These are phyloP conservation scores for Chalciporus chontae DNA, from an alignment of 768 basidiomycete genomes.

Conservation along the genomic window DNA sequence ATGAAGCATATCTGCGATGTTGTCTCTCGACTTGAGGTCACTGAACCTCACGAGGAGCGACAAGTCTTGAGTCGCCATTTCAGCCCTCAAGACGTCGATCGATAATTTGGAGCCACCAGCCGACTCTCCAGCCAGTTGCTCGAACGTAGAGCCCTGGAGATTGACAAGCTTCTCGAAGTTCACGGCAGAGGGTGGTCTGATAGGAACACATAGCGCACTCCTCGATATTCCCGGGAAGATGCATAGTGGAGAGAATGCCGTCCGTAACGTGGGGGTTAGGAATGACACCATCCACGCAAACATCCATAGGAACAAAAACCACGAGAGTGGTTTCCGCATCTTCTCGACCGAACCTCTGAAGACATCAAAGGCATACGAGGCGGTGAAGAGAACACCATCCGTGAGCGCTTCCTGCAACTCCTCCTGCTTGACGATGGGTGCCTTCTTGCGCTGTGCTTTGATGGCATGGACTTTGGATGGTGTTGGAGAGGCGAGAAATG, in stretches of 20 bases:
- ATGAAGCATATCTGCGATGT: constrained; percentile 46
- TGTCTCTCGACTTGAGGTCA: constrained; percentile 56
- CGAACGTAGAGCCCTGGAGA: constrained; percentile 59
- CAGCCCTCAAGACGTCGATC: constrained; percentile 68
- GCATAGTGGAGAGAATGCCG: constrained; percentile 57
- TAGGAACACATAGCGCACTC: constrained; percentile 39
- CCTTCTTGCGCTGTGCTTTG: constrained; percentile 30
- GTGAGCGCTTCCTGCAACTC: constrained; percentile 21
- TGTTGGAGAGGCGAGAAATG: constrained; percentile 17
- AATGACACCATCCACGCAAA: constrained; percentile 42
- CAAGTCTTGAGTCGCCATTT: constrained; percentile 73
- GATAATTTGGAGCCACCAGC: constrained; percentile 58
- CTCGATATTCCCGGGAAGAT: constrained; percentile 55
- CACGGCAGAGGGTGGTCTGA: constrained; percentile 32
- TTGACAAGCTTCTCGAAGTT: constrained; percentile 62
- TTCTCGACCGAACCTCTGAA: constrained; percentile 43
- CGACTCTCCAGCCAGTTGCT: constrained; percentile 57
- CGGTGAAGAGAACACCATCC: constrained; percentile 24
- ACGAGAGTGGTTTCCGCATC: constrained; percentile 53
- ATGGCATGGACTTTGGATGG: constrained; percentile 16
- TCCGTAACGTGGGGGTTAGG: constrained; percentile 42
- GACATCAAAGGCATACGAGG: constrained; percentile 47
- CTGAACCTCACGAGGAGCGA: constrained; percentile 60
- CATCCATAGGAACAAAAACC: constrained; percentile 51
- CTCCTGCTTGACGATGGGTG: constrained; percentile 25